Evolutionary conservation across 148 eudicot genomes (phyloP).

Genomic region (Chenopodium album): DNA sequence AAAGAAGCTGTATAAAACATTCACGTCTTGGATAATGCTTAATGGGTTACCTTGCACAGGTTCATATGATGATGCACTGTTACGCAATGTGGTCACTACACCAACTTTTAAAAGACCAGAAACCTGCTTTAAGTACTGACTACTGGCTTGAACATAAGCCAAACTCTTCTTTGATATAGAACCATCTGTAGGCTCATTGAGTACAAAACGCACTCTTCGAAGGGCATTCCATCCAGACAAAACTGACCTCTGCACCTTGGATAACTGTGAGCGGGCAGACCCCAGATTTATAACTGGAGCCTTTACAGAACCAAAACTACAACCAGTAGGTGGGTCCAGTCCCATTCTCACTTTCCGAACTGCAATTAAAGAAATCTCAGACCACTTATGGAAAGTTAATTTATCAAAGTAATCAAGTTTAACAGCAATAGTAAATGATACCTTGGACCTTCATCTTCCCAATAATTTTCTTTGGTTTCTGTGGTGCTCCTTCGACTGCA

Average conservation of each 20-base stretch:
- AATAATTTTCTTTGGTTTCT: conserved; percentile 79
- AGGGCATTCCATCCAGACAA: conserved; percentile 77
- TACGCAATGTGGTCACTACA: conserved; percentile 72
- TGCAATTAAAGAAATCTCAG: conserved; percentile 36
- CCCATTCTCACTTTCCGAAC: conserved; percentile 89
- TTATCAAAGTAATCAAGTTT: background rate
- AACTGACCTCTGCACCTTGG: conserved; percentile 48
- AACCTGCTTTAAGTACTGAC: conserved; percentile 79
- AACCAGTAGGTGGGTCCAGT: conserved; percentile 81
- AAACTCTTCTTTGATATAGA: conserved; percentile 76
- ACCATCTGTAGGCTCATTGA: conserved; percentile 55
- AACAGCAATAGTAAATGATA: conserved; percentile 24
- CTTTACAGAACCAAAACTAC: conserved; percentile 58
- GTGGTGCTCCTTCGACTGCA: conserved; percentile 54
- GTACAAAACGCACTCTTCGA: conserved; percentile 55
- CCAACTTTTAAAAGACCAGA: conserved; percentile 87
- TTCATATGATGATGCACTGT: conserved; percentile 68
- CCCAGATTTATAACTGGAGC: conserved; percentile 58
- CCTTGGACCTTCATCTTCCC: conserved; percentile 98
- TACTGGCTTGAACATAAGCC: conserved; percentile 87
- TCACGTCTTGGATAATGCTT: background rate
- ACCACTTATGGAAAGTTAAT: background rate
- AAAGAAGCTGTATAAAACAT: background rate
- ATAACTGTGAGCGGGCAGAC: conserved; percentile 44
- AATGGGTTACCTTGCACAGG: conserved; percentile 54